Conservation (phyloP, 768 basidiomycete genomes). For the Hericium rajendrae region DNA sequence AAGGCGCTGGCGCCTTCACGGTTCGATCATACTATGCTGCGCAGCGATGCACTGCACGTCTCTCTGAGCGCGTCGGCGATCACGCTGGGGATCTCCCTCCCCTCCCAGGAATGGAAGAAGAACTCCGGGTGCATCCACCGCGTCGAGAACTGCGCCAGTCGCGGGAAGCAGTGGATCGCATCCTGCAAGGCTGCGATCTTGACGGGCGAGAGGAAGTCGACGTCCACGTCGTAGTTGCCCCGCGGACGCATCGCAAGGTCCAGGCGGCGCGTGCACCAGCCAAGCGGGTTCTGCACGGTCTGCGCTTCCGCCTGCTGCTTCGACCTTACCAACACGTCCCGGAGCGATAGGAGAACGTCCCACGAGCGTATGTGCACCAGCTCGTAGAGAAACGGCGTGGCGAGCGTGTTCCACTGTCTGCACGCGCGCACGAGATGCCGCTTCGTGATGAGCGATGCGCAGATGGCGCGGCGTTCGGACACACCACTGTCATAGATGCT, state of each 20-base stretch:
- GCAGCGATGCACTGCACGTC: neutral
- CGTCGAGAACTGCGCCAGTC: neutral
- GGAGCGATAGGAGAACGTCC: neutral
- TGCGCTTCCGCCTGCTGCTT: neutral
- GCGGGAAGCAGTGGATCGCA: neutral
- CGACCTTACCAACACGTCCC: neutral
- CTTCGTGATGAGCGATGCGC: neutral
- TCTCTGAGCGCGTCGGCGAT: neutral
- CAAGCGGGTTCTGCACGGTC: neutral
- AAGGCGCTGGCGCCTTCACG: too few species aligned
- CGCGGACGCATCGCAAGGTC: neutral
- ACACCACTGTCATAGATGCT: neutral
- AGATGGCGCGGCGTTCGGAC: neutral
- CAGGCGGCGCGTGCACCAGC: neutral
- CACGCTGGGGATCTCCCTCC: neutral
- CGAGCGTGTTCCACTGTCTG: neutral
- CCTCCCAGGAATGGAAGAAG: neutral
- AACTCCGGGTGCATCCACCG: neutral
- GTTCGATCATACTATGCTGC: neutral
- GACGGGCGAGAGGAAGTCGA: neutral
- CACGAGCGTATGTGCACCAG: neutral
- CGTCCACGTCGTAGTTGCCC: neutral
- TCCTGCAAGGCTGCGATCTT: neutral
- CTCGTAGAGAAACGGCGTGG: constrained; percentile 1
- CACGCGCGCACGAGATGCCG: constrained; percentile 1